phyloP scores from a whole-genome alignment of 805 yeast genomes.

The Ogataea chonburiensis region DNA sequence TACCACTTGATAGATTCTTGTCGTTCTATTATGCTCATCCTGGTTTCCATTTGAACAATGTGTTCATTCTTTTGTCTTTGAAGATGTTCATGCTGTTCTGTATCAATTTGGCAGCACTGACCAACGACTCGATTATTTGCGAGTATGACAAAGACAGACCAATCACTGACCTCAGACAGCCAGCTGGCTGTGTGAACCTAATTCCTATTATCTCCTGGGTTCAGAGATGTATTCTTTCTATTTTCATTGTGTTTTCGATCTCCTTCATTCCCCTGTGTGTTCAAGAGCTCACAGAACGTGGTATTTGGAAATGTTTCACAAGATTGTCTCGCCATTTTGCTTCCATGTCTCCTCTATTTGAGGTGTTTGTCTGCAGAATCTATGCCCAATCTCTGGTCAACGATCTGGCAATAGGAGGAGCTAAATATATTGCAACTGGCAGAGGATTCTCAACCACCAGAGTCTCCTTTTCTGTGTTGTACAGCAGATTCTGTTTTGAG shows the following conservation, averaged over 20 bases:
- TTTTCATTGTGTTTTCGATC: slow-evolving; percentile 69
- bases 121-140: slow-evolving; percentile 61
- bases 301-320: slow-evolving; percentile 64
- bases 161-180: slow-evolving; percentile 58
- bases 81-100: slow-evolving; percentile 58
- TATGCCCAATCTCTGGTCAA: slow-evolving; percentile 68
- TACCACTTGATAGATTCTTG: slow-evolving; percentile 74
- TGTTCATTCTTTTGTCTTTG: slow-evolving; percentile 67
- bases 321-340: slow-evolving; percentile 64
- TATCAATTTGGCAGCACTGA: slow-evolving; percentile 61
- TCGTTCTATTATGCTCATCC: slow-evolving; percentile 86
- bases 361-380: slow-evolving; percentile 74
- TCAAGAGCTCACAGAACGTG: slow-evolving; percentile 75
- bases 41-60: slow-evolving; percentile 79
- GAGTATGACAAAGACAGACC: slow-evolving; percentile 57
- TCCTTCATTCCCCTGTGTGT: slow-evolving; percentile 74
- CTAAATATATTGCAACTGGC: slow-evolving; percentile 79
- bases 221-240: slow-evolving; percentile 68
- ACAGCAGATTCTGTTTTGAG: slow-evolving; percentile 66
- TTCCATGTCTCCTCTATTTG: slow-evolving; percentile 75
- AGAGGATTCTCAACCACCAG: slow-evolving; percentile 79
- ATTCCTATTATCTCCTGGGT: slow-evolving; percentile 75
- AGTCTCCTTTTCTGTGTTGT: slow-evolving; percentile 61
- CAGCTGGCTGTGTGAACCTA: slow-evolving; percentile 70
- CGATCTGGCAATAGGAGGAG: slow-evolving; percentile 76